These are phyloP conservation scores for Magnusiomyces sp. DNA, from an alignment of 1,139 yeast genomes.

Conservation along the genomic window DNA sequence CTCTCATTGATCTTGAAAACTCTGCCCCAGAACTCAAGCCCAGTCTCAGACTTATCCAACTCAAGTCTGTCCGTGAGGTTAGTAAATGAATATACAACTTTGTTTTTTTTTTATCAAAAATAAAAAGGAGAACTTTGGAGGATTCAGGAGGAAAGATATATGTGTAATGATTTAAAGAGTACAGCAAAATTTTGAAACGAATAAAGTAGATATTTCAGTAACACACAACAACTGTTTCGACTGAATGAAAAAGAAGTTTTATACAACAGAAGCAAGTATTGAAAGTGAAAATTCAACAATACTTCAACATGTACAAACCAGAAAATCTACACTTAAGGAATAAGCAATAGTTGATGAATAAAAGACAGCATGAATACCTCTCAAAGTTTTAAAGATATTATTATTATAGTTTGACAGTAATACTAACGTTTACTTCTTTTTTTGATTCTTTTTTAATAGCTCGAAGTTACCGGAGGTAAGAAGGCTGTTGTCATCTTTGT, in stretches of 20 bases:
- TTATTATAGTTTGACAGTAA: too few species aligned
- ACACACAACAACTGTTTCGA: too few species aligned
- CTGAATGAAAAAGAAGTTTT: too few species aligned
- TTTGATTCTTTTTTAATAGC: constrained; percentile 28
- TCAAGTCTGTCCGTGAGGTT: constrained; percentile 93
- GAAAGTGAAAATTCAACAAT: too few species aligned
- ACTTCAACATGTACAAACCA: too few species aligned
- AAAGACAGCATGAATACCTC: too few species aligned
- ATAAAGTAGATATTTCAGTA: too few species aligned
- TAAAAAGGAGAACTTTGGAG: background rate
- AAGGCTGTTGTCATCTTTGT: constrained; percentile 97
- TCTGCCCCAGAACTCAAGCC: constrained; percentile 93
- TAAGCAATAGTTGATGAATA: too few species aligned
- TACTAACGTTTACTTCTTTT: background rate
- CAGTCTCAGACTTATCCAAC: constrained; percentile 96
- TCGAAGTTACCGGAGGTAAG: constrained; percentile 97
- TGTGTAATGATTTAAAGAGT: background rate
- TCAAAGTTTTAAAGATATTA: too few species aligned
- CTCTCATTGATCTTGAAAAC: constrained; percentile 93
- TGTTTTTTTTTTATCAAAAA: background rate
- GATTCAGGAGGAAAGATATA: background rate
- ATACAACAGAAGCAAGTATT: too few species aligned
- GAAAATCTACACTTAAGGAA: too few species aligned
- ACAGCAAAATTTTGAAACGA: background rate
- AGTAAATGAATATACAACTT: constrained; percentile 13